Evolutionary conservation across 805 yeast genomes (phyloP).

Genomic region (Teunomyces aglyptinius): DNA sequence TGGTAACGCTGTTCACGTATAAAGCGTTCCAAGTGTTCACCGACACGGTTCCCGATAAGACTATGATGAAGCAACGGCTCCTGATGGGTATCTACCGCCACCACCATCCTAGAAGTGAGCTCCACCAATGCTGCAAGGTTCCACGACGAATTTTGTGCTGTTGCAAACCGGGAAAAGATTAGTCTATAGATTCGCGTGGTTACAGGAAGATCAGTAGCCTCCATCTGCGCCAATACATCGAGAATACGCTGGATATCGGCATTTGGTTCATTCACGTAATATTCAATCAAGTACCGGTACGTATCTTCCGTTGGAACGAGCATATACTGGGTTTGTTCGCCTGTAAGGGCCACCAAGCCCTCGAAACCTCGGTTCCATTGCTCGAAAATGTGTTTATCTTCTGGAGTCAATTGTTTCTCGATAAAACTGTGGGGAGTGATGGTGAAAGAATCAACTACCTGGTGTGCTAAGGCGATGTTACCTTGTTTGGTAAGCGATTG

Average conservation of each 20-base stretch:
- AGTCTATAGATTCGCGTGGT: conserved; percentile 28
- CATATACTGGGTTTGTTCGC: conserved; percentile 8
- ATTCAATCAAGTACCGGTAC: conserved; percentile 19
- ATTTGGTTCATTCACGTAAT: not conserved
- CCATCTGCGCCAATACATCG: conserved; percentile 15
- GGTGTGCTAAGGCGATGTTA: not conserved
- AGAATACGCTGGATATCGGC: not conserved
- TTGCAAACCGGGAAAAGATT: conserved; percentile 17
- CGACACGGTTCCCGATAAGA: conserved; percentile 9
- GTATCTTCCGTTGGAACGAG: conserved; percentile 26
- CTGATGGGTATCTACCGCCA: not conserved
- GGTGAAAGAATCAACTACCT: conserved; percentile 4
- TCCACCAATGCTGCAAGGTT: conserved; percentile 10
- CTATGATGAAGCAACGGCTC: conserved; percentile 16
- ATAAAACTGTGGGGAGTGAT: conserved; percentile 15
- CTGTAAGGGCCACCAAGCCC: conserved; percentile 12
- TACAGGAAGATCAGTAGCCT: conserved; percentile 24
- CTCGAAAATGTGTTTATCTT: conserved; percentile 19
- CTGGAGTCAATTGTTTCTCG: conserved; percentile 20
- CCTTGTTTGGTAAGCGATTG: not conserved
- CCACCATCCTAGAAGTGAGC: conserved; percentile 9
- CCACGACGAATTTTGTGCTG: conserved; percentile 2
- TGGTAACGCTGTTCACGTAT: not conserved
- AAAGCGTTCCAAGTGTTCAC: conserved; percentile 10
- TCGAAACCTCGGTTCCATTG: conserved; percentile 15